These are phyloP conservation scores for Phyllosticta citrichinensis DNA, from an alignment of 2,329 filamentous ascomycete species.

Conservation along the genomic window DNA sequence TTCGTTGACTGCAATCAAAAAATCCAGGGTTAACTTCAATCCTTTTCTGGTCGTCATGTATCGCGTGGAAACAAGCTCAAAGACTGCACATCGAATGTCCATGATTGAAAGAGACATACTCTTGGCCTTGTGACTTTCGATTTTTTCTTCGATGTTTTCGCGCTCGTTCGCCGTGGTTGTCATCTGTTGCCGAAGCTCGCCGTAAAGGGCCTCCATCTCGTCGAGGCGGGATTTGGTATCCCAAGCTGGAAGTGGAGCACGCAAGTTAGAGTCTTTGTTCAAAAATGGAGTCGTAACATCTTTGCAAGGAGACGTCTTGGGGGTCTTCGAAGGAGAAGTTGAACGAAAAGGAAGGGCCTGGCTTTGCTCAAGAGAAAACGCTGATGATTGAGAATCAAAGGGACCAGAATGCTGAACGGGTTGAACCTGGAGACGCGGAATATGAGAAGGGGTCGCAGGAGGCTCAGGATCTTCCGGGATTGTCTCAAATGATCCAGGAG, in stretches of 20 bases:
- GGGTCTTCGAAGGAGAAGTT: neutral
- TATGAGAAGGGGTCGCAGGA: conserved; percentile 8
- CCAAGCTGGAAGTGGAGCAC: conserved; percentile 54
- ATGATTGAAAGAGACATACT: conserved; percentile 42
- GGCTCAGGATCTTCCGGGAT: conserved; percentile 9
- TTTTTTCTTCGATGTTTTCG: conserved; percentile 60
- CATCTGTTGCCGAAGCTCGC: conserved; percentile 61
- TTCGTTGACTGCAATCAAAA: conserved; percentile 39
- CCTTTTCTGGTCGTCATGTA: conserved; percentile 7
- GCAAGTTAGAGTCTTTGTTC: conserved; percentile 61
- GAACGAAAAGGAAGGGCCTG: neutral
- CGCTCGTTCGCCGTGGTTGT: conserved; percentile 58
- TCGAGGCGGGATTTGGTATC: conserved; percentile 70
- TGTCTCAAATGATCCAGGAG: neutral
- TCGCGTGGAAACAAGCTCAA: conserved; percentile 1
- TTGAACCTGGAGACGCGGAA: conserved; percentile 2
- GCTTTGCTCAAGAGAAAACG: neutral
- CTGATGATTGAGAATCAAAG: conserved; percentile 12
- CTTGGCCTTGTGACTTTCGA: conserved; percentile 64
- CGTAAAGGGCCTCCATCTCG: conserved; percentile 65
- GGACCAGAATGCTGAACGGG: conserved; percentile 12
- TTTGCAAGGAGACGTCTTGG: conserved; percentile 7
- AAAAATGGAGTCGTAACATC: conserved; percentile 40
- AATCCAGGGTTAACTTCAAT: conserved; percentile 12
- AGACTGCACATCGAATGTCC: neutral